These are phyloP conservation scores for Fusarium virguliforme DNA, from an alignment of 2,329 filamentous ascomycete species.

Conservation along the genomic window DNA sequence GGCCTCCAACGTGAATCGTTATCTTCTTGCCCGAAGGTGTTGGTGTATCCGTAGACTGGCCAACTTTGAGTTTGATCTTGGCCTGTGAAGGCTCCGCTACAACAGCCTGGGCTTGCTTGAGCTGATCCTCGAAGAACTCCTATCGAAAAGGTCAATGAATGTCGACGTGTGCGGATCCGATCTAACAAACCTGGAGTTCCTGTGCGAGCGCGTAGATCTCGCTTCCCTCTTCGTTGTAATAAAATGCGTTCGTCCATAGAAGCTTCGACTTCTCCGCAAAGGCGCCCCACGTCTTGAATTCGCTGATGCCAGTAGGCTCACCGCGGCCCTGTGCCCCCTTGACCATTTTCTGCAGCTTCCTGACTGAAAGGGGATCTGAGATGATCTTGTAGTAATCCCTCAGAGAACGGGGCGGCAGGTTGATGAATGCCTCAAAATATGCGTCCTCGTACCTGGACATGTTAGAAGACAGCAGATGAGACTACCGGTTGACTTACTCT, in stretches of 20 bases:
- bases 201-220: constrained; percentile 84
- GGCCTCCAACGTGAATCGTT: constrained; percentile 78
- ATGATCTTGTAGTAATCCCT: constrained; percentile 92
- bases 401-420: constrained; percentile 81
- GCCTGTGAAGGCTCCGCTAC: constrained; percentile 81
- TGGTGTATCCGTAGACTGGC: constrained; percentile 61
- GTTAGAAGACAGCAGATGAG: constrained; percentile 37
- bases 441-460: constrained; percentile 75
- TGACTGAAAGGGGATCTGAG: constrained; percentile 83
- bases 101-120: constrained; percentile 80
- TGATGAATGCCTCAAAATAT: constrained; percentile 81
- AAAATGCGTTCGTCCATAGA: constrained; percentile 90
- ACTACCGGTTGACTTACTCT: constrained; percentile 63
- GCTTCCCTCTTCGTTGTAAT: constrained; percentile 93
- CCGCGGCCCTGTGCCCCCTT: constrained; percentile 80
- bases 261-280: constrained; percentile 86
- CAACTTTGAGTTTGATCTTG: constrained; percentile 86
- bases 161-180: background rate
- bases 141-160: constrained; percentile 56
- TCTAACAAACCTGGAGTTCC: constrained; percentile 78
- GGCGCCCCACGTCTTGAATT: constrained; percentile 86
- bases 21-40: constrained; percentile 73
- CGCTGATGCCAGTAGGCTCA: constrained; percentile 73
- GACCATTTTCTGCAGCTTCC: constrained; percentile 82
- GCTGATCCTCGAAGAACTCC: constrained; percentile 77